Base-by-base conservation (phyloP, 1,284 basidiomycete genomes). In the Pseudomicrostroma phylloplanum region DNA sequence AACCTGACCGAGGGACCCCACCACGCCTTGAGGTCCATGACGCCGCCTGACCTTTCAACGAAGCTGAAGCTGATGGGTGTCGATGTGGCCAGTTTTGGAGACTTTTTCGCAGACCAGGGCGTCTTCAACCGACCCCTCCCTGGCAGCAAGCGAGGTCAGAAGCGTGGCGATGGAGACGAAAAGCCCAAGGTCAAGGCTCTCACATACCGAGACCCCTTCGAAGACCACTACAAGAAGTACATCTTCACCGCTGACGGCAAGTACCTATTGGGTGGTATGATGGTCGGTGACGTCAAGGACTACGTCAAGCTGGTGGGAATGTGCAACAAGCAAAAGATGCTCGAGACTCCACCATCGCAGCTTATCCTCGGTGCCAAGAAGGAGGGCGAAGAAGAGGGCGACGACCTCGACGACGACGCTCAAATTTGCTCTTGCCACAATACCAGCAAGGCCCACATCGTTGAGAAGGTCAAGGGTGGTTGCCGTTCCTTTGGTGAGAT, bases 231-330 rank as follows among this genome's bases (percentile, higher is more conserved):
- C 65, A 89, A 89, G 78, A 89, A 89, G 82, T 85, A 88, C 72
- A 85, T 89, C 59, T 90, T 90, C 75, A 87, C 84, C n/a, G 83
- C 83, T 11, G 87, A 89, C 73, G 88, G 88, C 19, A 86, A 86
- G 76, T 84, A 88, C 26, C 80, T 90, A 2, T 79, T 90, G 6
- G 88, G 88, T 8, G 88, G 88, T 1, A 89, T 89, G 85, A 89
- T 90, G 88, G 85, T 90, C 15, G 88, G 88, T 1, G 88, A 90
- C 71, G 85, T 86, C 36, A 83, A 82, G 53, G 87, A 89, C 74
- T 90, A 85, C 69, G 83, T 86, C 66, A 89, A 88, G 79, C 82
- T 89, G 6, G 84, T 89, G 12, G 82, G 85, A 4, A 81, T 89
- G 39, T 86, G 88, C 53, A 88, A 87, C 81, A 89, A 89, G 81